Percentiles rank a stretch among this genome's conserved stretches.
Evolutionary conservation across 768 basidiomycete genomes (phyloP).

Genomic region (Thelephora ganbajun): DNA sequence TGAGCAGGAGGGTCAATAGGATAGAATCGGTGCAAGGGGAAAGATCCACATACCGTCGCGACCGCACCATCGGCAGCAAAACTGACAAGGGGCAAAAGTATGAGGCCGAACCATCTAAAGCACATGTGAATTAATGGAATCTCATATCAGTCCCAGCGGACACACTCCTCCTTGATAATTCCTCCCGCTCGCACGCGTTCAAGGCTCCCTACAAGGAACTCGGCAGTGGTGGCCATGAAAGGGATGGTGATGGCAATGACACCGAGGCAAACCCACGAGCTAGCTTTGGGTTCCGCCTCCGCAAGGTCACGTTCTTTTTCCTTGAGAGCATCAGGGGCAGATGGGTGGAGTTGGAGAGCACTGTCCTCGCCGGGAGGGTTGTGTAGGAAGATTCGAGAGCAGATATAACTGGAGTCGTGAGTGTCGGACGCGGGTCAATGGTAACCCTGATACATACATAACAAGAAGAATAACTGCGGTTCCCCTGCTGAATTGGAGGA

Average conservation of each 20-base stretch:
- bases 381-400: constrained; percentile 55
- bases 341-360: constrained; percentile 24
- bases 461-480: constrained; percentile 47
- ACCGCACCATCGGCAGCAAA: constrained; percentile 60
- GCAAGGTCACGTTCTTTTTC: constrained; percentile 25
- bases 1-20: constrained; percentile 52
- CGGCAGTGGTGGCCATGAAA: constrained; percentile 55
- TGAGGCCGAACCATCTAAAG: constrained; percentile 56
- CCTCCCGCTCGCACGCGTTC: constrained; percentile 32
- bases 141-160: not conserved
- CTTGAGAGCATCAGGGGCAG: constrained; percentile 20
- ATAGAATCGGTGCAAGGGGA: constrained; percentile 60
- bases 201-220: constrained; percentile 58
- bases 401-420: constrained; percentile 30
- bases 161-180: constrained; percentile 39
- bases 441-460: constrained; percentile 26
- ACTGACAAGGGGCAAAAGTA: constrained; percentile 59
- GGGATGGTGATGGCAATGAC: constrained; percentile 38
- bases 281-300: constrained; percentile 39
- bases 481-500: constrained; percentile 54
- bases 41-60: constrained; percentile 24
- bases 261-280: constrained; percentile 45
- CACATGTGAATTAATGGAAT: not conserved
- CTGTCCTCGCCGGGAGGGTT: constrained; percentile 53
- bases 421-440: not conserved